Evolutionary conservation across 129 eudicot genomes (phyloP).

Genomic region (Artemisia tridentata): DNA sequence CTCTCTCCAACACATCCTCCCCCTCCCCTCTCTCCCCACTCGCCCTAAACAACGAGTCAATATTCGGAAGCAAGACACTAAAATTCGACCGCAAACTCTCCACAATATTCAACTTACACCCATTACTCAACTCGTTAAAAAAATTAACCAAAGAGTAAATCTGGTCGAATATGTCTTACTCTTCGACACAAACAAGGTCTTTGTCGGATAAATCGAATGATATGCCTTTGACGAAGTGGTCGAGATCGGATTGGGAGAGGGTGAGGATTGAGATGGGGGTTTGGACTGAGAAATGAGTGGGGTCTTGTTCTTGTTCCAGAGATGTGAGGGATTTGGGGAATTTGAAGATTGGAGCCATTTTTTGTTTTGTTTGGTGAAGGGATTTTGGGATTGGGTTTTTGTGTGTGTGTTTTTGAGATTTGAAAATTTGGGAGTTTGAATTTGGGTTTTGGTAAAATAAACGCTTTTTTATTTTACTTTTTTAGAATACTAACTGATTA

Average conservation of each 20-base stretch:
- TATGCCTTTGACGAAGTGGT: constrained; percentile 85
- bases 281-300: constrained; percentile 53
- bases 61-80: constrained; percentile 86
- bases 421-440: constrained; percentile 14
- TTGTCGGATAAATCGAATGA: constrained; percentile 85
- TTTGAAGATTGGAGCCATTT: constrained; percentile 66
- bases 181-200: constrained; percentile 82
- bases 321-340: constrained; percentile 59
- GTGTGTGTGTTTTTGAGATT: neutral
- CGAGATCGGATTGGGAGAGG: constrained; percentile 69
- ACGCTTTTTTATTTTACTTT: too few species aligned
- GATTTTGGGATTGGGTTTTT: neutral
- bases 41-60: constrained; percentile 67
- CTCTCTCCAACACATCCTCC: constrained; percentile 36
- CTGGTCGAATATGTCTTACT: constrained; percentile 80
- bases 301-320: constrained; percentile 45
- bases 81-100: constrained; percentile 84
- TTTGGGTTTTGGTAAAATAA: neutral
- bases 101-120: constrained; percentile 67
- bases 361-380: constrained; percentile 5
- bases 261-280: constrained; percentile 44
- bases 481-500: too few species aligned
- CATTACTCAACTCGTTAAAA: constrained; percentile 43
- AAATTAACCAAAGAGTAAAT: constrained; percentile 65
- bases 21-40: constrained; percentile 14